Evolutionary conservation across 148 eudicot genomes (phyloP).

Genomic region (Rhododendron kiyosumense): DNA sequence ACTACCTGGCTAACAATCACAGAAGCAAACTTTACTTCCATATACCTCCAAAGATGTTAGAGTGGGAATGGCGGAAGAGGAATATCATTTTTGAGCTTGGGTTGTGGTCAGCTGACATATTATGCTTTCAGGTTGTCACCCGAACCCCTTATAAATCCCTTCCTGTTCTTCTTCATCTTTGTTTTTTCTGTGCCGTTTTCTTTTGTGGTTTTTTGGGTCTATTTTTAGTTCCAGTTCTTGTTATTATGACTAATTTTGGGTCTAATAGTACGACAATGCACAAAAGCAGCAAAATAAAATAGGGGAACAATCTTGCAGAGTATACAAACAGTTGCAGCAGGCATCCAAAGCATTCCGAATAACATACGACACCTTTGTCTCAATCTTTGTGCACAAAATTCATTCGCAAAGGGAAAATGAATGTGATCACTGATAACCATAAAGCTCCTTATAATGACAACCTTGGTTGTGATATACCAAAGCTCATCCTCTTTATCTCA

Average conservation of each 20-base stretch:
- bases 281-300: not conserved
- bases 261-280: not conserved
- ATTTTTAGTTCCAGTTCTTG: not conserved
- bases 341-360: not conserved
- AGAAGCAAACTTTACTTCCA: slow-evolving; percentile 68
- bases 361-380: not conserved
- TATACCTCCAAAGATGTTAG: slow-evolving; percentile 63
- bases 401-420: not conserved
- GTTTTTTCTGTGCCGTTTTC: not conserved
- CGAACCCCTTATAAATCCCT: not conserved
- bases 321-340: not conserved
- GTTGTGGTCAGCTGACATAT: slow-evolving; percentile 89
- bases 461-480: not conserved
- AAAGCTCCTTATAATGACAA: not conserved
- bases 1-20: slow-evolving; percentile 75
- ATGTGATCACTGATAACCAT: not conserved
- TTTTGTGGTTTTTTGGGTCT: not conserved
- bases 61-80: slow-evolving; percentile 80
- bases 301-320: not conserved
- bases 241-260: not conserved
- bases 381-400: not conserved
- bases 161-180: not conserved
- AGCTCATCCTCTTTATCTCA: not conserved
- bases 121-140: slow-evolving; percentile 77
- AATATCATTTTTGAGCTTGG: slow-evolving; percentile 74